Conservation (phyloP, 2,329 filamentous ascomycete genomes). For the Onygena corvina region DNA sequence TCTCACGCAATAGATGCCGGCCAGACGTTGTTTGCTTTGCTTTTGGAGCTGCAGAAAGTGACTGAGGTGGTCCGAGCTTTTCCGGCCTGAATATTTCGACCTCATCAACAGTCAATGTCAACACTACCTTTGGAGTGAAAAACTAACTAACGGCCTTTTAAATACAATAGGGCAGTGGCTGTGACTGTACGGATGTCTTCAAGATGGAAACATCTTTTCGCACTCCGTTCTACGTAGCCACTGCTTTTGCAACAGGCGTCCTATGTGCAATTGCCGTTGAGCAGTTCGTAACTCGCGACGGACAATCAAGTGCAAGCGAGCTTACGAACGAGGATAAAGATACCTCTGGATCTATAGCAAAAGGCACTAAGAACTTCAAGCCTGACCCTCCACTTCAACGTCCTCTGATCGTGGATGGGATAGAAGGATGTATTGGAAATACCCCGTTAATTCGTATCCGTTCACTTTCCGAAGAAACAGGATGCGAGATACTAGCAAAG, state of each 20-base stretch:
- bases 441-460: constrained; percentile 80
- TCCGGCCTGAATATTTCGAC: no score
- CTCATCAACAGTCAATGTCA: background rate
- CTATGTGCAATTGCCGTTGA: constrained; percentile 65
- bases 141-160: background rate
- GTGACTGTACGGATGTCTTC: background rate
- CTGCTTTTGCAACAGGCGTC: constrained; percentile 64
- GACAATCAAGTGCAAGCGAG: background rate
- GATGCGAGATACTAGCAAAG: constrained; percentile 82
- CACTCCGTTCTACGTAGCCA: constrained; percentile 43
- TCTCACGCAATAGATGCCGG: constrained; percentile 14
- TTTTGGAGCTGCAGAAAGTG: constrained; percentile 9
- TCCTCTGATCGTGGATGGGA: constrained; percentile 55
- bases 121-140: background rate
- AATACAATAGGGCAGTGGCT: background rate
- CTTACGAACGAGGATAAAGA: background rate
- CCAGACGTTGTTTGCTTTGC: background rate
- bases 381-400: constrained; percentile 14
- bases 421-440: constrained; percentile 86
- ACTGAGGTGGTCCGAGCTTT: constrained; percentile 20
- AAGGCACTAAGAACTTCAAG: background rate
- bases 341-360: background rate
- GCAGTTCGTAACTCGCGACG: background rate
- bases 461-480: constrained; percentile 73
- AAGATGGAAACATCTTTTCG: constrained; percentile 23